These are phyloP conservation scores for Russula compacta DNA, from an alignment of 768 basidiomycete species.

Conservation along the genomic window DNA sequence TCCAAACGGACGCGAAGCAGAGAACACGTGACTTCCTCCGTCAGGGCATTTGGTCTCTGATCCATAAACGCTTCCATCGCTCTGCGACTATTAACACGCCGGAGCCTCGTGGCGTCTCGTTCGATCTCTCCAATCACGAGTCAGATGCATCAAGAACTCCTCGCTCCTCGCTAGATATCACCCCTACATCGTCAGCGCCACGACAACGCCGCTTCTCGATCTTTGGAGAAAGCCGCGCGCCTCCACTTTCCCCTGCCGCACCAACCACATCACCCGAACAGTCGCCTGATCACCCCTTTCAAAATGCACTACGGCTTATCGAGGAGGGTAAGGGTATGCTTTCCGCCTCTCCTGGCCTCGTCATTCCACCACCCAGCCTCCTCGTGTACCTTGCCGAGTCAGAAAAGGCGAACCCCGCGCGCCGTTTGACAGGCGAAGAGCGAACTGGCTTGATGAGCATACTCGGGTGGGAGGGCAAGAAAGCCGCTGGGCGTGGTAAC, in stretches of 20 bases:
- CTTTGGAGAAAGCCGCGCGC: constrained; percentile 11
- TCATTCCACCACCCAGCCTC: constrained; percentile 39
- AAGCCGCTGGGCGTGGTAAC: constrained; percentile 28
- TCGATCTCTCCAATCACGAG: constrained; percentile 30
- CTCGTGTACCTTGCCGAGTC: constrained; percentile 42
- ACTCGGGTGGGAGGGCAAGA: constrained; percentile 51
- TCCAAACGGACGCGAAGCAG: constrained; percentile 4
- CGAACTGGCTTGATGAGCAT: constrained; percentile 41
- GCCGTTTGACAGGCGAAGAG: constrained; percentile 48
- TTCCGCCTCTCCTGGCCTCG: constrained; percentile 46
- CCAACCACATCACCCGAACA: neutral
- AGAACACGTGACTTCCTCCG: constrained; percentile 21
- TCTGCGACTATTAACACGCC: constrained; percentile 23
- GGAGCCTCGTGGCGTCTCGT: constrained; percentile 30
- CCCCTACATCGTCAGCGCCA: constrained; percentile 4
- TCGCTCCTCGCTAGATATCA: constrained; percentile 27
- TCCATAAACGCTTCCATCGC: constrained; percentile 30
- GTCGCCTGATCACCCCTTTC: constrained; percentile 28
- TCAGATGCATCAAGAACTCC: constrained; percentile 9
- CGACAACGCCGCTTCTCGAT: constrained; percentile 18
- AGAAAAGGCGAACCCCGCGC: constrained; percentile 34
- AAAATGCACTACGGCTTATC: constrained; percentile 34
- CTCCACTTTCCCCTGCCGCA: neutral
- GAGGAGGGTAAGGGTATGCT: constrained; percentile 33
- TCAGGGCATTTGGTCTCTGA: constrained; percentile 29